Conservation (phyloP, 2,329 filamentous ascomycete species). For the Microsporum canis region DNA sequence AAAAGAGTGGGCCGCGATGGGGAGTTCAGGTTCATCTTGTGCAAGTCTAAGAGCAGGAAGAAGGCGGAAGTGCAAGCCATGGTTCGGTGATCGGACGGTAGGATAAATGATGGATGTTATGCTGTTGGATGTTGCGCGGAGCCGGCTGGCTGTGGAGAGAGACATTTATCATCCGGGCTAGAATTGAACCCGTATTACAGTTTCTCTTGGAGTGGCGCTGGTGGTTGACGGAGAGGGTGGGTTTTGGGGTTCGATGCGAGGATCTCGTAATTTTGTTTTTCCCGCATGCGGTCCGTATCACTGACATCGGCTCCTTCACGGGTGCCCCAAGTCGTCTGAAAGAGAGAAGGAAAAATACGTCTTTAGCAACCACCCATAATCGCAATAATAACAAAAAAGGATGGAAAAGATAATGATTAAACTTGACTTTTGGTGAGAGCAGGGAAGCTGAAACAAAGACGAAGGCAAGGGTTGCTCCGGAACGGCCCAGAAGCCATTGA, state of each 20-base stretch:
- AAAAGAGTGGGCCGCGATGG: conserved; percentile 2
- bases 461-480: neutral
- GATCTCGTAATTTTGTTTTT: conserved; percentile 9
- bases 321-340: conserved; percentile 81
- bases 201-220: neutral
- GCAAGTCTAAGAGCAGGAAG: neutral
- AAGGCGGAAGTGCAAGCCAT: neutral
- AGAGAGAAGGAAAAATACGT: neutral
- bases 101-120: neutral
- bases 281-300: conserved; percentile 15
- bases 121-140: neutral
- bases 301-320: conserved; percentile 75
- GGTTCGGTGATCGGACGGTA: neutral
- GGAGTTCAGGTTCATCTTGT: neutral
- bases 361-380: too few species aligned
- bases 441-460: neutral
- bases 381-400: neutral
- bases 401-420: neutral
- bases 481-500: neutral
- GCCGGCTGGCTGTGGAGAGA: neutral
- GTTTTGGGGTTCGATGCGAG: neutral
- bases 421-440: neutral
- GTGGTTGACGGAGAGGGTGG: neutral
- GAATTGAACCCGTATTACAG: neutral
- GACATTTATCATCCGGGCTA: neutral